Conservation (phyloP, 2,329 filamentous ascomycete species). For the Hymenoscyphus salicellus region DNA sequence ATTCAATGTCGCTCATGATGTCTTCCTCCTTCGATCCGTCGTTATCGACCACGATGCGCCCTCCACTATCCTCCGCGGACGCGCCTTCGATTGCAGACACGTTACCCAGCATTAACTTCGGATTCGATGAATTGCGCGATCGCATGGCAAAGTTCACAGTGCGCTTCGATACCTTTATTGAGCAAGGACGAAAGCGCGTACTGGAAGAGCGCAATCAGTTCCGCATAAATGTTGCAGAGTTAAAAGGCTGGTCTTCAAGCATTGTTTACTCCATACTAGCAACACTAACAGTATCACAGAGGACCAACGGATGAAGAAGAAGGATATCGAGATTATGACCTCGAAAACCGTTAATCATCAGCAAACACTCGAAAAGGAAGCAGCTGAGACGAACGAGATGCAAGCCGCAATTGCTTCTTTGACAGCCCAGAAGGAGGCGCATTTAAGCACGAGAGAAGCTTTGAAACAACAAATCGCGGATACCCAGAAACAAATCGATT, state of each 20-base stretch:
- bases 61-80: conserved; percentile 51
- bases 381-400: conserved; percentile 74
- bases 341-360: conserved; percentile 69
- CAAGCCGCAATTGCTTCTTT: conserved; percentile 59
- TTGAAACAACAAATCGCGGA: conserved; percentile 62
- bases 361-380: conserved; percentile 72
- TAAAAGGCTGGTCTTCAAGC: conserved; percentile 64
- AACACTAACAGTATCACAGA: conserved; percentile 52
- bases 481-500: conserved; percentile 68
- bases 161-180: conserved; percentile 91
- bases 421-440: conserved; percentile 57
- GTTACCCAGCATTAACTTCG: conserved; percentile 88
- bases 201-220: conserved; percentile 94
- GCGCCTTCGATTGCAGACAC: conserved; percentile 70
- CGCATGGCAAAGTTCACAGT: conserved; percentile 91
- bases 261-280: neutral
- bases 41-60: conserved; percentile 53
- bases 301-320: conserved; percentile 85
- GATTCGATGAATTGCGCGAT: conserved; percentile 91
- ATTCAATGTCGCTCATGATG: conserved; percentile 40
- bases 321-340: conserved; percentile 78
- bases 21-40: conserved; percentile 65
- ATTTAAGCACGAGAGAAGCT: conserved; percentile 54
- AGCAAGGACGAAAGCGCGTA: conserved; percentile 82
- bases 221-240: conserved; percentile 81